A percentile compares a stretch with the other conserved stretches of the same genome.
Conservation (phyloP, 495 filamentous ascomycete species). For the Glonium stellatum region DNA sequence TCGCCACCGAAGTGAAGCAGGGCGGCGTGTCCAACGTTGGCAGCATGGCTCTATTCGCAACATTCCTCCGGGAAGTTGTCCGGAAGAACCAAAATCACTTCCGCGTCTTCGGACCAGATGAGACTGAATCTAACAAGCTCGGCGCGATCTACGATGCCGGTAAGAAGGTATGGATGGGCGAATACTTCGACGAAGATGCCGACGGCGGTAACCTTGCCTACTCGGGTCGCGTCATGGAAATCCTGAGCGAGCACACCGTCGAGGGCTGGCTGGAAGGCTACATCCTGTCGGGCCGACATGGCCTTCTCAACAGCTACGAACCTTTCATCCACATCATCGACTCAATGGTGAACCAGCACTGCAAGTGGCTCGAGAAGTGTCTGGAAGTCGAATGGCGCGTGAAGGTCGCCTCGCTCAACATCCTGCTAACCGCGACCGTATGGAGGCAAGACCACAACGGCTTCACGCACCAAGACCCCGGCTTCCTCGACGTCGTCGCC, state of each 20-base stretch:
- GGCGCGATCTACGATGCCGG: constrained; percentile 57
- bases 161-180: constrained; percentile 71
- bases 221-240: constrained; percentile 67
- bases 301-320: constrained; percentile 69
- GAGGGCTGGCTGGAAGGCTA: constrained; percentile 72
- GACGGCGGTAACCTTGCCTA: constrained; percentile 61
- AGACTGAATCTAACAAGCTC: constrained; percentile 72
- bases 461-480: constrained; percentile 72
- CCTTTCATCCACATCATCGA: constrained; percentile 75
- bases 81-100: constrained; percentile 54
- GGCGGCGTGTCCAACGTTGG: constrained; percentile 42
- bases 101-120: constrained; percentile 67
- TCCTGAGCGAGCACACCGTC: constrained; percentile 66
- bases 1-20: constrained; percentile 49
- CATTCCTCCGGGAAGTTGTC: constrained; percentile 56
- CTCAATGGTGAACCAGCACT: constrained; percentile 73
- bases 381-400: constrained; percentile 63
- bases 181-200: constrained; percentile 63
- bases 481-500: constrained; percentile 66
- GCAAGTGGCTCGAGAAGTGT: constrained; percentile 74
- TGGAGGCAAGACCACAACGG: constrained; percentile 77
- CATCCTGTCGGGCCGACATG: constrained; percentile 61
- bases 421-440: constrained; percentile 65
- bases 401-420: constrained; percentile 63
- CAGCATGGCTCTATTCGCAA: constrained; percentile 60